Conservation (phyloP, 2,329 filamentous ascomycete genomes). For the Claviceps capensis region DNA sequence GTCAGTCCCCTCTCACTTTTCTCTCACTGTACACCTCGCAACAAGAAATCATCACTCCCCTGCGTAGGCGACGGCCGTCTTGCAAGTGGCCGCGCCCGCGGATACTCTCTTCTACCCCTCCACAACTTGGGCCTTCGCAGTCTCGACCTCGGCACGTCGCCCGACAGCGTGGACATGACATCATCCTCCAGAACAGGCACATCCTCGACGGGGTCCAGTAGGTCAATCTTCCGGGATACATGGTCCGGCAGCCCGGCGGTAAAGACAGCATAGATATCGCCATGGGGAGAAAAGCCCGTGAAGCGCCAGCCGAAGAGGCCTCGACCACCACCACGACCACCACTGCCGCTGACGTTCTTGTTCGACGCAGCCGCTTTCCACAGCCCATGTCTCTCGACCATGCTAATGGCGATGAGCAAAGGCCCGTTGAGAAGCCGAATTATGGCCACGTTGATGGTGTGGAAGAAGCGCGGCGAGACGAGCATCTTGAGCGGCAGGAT, state of each 20-base stretch:
- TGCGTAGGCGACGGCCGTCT: background rate
- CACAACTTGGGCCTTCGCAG: constrained; percentile 4
- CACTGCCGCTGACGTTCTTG: background rate
- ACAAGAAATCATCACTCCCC: background rate
- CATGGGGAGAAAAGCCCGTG: constrained; percentile 38
- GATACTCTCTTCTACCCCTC: constrained; percentile 5
- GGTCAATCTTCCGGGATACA: constrained; percentile 19
- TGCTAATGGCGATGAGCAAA: constrained; percentile 43
- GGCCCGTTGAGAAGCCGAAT: constrained; percentile 52
- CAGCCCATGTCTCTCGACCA: constrained; percentile 47
- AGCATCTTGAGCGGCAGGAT: constrained; percentile 53
- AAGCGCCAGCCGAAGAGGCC: constrained; percentile 27
- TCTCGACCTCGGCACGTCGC: constrained; percentile 10
- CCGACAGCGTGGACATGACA: constrained; percentile 15
- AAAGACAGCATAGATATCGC: constrained; percentile 46
- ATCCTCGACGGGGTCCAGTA: constrained; percentile 20
- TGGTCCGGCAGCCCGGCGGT: constrained; percentile 40
- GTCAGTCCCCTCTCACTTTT: background rate
- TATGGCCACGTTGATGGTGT: constrained; percentile 55
- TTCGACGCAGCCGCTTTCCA: constrained; percentile 10
- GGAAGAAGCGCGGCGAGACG: constrained; percentile 49
- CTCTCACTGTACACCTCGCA: background rate
- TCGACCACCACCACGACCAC: background rate
- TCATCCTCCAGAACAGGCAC: constrained; percentile 20
- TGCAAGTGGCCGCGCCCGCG: constrained; percentile 1